Percentiles rank a stretch among this genome's conserved stretches.
Conservation (phyloP, 148 eudicot genomes). For the Rhododendron kiyosumense region DNA sequence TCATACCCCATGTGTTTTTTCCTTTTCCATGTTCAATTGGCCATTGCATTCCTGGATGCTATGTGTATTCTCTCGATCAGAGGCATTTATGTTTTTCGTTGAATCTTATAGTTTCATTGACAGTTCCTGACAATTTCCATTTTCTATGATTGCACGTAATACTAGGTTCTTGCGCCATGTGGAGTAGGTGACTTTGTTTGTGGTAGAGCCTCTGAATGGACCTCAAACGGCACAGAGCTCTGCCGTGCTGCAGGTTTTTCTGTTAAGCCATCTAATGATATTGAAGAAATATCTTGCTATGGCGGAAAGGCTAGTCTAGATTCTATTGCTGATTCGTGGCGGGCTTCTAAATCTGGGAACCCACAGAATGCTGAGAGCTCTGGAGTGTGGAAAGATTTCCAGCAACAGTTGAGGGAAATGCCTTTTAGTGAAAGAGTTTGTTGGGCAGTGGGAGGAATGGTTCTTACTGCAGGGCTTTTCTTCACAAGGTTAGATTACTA, state of each 20-base stretch:
- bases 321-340: conserved; percentile 74
- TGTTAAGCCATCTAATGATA: conserved; percentile 43
- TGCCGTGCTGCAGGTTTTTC: conserved; percentile 85
- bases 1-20: conserved; percentile 28
- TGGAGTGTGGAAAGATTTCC: conserved; percentile 50
- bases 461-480: conserved; percentile 89
- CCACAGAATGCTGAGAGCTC: conserved; percentile 26
- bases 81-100: not conserved
- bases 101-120: not conserved
- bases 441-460: conserved; percentile 97
- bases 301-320: conserved; percentile 90
- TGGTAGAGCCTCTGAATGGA: conserved; percentile 93
- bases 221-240: conserved; percentile 92
- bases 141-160: conserved; percentile 27
- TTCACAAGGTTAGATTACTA: conserved; percentile 53
- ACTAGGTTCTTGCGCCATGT: conserved; percentile 87
- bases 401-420: conserved; percentile 64
- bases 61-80: not conserved
- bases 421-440: conserved; percentile 68
- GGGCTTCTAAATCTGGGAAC: conserved; percentile 29
- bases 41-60: not conserved
- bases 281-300: conserved; percentile 62
- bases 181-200: conserved; percentile 87
- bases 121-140: not conserved
- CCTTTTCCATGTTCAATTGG: not conserved